A percentile compares a stretch with the other conserved stretches of the same genome.
These are phyloP conservation scores for Candida pini DNA, from an alignment of 805 yeast species.

Conservation along the genomic window DNA sequence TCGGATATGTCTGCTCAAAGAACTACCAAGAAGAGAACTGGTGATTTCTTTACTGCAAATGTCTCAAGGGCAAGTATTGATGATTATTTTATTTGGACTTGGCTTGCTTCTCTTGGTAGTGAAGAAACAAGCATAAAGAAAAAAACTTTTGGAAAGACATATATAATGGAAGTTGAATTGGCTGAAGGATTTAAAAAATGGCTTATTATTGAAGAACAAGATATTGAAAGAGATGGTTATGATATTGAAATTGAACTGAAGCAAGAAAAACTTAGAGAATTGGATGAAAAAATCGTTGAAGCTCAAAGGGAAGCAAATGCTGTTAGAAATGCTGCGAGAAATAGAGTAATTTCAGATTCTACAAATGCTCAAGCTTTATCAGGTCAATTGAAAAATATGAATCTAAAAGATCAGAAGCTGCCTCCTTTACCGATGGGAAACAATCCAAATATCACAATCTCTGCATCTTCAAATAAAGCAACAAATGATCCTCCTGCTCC, in stretches of 20 bases:
- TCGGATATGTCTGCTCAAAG: conserved; percentile 24
- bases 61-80: conserved; percentile 66
- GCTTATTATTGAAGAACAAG: conserved; percentile 69
- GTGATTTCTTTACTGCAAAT: conserved; percentile 35
- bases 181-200: conserved; percentile 72
- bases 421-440: conserved; percentile 1
- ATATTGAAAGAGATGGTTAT: conserved; percentile 34
- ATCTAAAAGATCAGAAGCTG: not conserved
- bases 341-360: conserved; percentile 8
- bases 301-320: conserved; percentile 25
- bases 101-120: conserved; percentile 72
- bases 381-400: too few species aligned
- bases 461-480: not conserved
- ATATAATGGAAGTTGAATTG: conserved; percentile 75
- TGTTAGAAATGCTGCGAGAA: conserved; percentile 12
- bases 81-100: conserved; percentile 88
- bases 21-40: conserved; percentile 16
- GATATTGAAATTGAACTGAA: conserved; percentile 31
- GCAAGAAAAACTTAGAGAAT: conserved; percentile 26
- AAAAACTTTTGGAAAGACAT: conserved; percentile 70
- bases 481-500: not conserved
- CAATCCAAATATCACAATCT: not conserved
- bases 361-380: too few species aligned
- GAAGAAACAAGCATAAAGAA: conserved; percentile 66
- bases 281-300: conserved; percentile 22